Evolutionary conservation across 768 basidiomycete species (phyloP).

Genomic region (Auricularia heimuer): DNA sequence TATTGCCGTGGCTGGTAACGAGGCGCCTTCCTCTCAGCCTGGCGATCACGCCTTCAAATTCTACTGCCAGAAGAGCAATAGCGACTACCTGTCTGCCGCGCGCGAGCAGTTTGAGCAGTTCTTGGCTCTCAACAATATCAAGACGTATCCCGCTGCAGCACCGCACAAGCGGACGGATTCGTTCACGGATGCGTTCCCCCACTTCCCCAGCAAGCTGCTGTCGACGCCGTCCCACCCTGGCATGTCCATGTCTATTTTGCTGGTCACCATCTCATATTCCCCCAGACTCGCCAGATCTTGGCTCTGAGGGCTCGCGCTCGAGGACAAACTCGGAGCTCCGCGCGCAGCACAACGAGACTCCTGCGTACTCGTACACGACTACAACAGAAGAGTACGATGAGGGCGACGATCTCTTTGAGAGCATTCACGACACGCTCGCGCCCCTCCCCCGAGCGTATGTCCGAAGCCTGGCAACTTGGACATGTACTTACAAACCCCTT

Average conservation of each 20-base stretch:
- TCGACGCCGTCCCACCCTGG: conserved; percentile 67
- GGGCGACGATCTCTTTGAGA: conserved; percentile 4
- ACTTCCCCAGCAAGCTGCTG: conserved; percentile 91
- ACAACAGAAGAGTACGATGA: conserved; percentile 1
- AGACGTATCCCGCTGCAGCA: conserved; percentile 70
- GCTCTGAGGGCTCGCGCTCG: background rate
- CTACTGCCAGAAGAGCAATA: conserved; percentile 89
- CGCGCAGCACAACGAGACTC: background rate
- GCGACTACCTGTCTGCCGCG: conserved; percentile 82
- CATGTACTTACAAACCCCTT: conserved; percentile 5
- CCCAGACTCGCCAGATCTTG: background rate
- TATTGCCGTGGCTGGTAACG: conserved; percentile 44
- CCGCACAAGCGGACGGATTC: conserved; percentile 79
- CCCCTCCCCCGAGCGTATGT: conserved; percentile 6
- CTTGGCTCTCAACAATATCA: conserved; percentile 72
- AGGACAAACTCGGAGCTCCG: background rate
- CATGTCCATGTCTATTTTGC: conserved; percentile 29
- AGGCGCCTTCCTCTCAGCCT: conserved; percentile 45
- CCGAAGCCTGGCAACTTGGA: background rate
- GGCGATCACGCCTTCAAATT: conserved; percentile 90
- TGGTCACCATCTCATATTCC: conserved; percentile 14
- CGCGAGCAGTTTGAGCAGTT: conserved; percentile 91
- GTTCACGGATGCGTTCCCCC: conserved; percentile 90
- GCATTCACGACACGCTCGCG: background rate
- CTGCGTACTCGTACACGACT: background rate